These are phyloP conservation scores for Galerina sulciceps DNA, from an alignment of 768 basidiomycete genomes.

Conservation along the genomic window DNA sequence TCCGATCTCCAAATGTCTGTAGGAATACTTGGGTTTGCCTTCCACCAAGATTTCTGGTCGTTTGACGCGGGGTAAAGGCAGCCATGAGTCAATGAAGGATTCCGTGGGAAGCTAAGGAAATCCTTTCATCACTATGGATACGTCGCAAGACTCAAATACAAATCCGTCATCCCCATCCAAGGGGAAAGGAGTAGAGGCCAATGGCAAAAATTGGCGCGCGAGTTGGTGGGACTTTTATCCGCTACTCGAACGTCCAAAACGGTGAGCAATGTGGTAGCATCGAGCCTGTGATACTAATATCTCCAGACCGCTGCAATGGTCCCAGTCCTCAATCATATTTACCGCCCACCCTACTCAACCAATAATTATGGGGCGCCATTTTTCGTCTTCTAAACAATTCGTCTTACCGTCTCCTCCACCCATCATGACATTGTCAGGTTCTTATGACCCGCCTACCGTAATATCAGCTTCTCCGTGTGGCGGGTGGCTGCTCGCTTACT, in stretches of 20 bases:
- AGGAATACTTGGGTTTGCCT: slow-evolving; percentile 74
- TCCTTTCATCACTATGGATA: slow-evolving; percentile 12
- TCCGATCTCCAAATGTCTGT: slow-evolving; percentile 80
- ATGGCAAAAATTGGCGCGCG: slow-evolving; percentile 49
- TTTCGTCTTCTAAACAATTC: slow-evolving; percentile 74
- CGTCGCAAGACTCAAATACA: slow-evolving; percentile 2
- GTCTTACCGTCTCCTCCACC: slow-evolving; percentile 55
- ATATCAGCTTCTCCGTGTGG: slow-evolving; percentile 64
- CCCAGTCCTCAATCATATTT: slow-evolving; percentile 69
- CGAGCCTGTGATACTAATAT: background rate
- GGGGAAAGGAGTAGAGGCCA: slow-evolving; percentile 50
- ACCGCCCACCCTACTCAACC: slow-evolving; percentile 69
- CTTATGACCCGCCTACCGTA: slow-evolving; percentile 65
- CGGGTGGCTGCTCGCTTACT: slow-evolving; percentile 76
- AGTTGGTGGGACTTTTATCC: slow-evolving; percentile 80
- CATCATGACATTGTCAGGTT: slow-evolving; percentile 45
- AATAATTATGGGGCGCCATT: slow-evolving; percentile 61
- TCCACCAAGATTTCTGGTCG: slow-evolving; percentile 56
- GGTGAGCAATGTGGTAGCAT: slow-evolving; percentile 38
- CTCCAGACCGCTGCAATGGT: slow-evolving; percentile 73
- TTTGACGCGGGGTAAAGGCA: slow-evolving; percentile 52
- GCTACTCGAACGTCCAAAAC: slow-evolving; percentile 56
- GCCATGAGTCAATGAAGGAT: slow-evolving; percentile 12
- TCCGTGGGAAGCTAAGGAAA: background rate
- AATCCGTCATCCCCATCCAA: slow-evolving; percentile 29